phyloP scores from a whole-genome alignment of 176 grass and related monocot species.

The Carex pumila region DNA sequence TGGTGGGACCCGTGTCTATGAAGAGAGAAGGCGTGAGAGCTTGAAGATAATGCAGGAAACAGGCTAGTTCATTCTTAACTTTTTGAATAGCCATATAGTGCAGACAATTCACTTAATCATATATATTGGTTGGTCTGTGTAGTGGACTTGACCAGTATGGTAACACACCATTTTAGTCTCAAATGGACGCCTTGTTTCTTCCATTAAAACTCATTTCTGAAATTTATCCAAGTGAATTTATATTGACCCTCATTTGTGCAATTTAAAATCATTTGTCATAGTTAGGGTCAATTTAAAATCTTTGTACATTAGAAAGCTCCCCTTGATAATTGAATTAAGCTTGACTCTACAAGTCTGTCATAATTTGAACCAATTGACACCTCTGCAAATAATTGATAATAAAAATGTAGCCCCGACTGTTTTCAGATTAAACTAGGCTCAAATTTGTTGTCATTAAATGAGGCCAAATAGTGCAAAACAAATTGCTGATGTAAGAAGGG shows the following conservation, averaged over 20 bases:
- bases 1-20: slow-evolving; percentile 92
- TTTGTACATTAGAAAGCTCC: neutral
- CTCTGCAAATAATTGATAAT: neutral
- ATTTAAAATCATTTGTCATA: neutral
- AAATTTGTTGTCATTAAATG: neutral
- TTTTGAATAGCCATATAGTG: neutral
- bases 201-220: neutral
- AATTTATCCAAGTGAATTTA: neutral
- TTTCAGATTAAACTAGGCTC: neutral
- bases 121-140: neutral
- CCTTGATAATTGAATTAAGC: neutral
- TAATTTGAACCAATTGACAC: neutral
- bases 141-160: neutral
- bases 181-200: neutral
- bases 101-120: neutral
- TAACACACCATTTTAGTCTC: neutral
- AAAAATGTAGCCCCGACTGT: neutral
- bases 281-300: neutral
- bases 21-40: slow-evolving; percentile 86
- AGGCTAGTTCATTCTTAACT: slow-evolving; percentile 24
- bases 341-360: neutral
- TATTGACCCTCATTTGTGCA: neutral
- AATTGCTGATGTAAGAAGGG: neutral
- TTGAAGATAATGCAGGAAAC: slow-evolving; percentile 99
- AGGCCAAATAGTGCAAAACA: neutral